These are phyloP conservation scores for Oryza australiensis DNA, from an alignment of 176 grass and related monocot species.

Conservation along the genomic window DNA sequence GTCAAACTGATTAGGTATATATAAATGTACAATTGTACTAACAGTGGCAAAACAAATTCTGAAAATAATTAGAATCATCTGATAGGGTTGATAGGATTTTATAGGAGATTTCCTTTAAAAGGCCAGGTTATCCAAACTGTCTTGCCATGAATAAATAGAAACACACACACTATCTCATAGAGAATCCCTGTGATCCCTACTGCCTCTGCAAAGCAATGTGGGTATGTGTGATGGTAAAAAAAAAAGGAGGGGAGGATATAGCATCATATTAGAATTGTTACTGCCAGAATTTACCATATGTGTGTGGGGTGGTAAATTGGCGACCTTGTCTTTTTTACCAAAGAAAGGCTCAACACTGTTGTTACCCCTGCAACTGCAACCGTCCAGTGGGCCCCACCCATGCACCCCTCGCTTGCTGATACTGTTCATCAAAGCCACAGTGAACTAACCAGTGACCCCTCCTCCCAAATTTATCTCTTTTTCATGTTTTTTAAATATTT, in stretches of 20 bases:
- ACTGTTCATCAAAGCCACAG: slow-evolving; percentile 41
- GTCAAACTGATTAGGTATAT: background rate
- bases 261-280: slow-evolving; percentile 32
- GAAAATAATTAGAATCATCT: background rate
- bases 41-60: background rate
- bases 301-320: slow-evolving; percentile 36
- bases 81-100: background rate
- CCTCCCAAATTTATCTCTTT: background rate
- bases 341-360: slow-evolving; percentile 46
- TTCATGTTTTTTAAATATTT: background rate
- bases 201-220: slow-evolving; percentile 19
- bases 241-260: background rate
- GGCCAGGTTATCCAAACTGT: slow-evolving; percentile 55
- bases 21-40: too few relatives aligned
- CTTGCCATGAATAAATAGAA: slow-evolving; percentile 51
- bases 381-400: slow-evolving; percentile 13
- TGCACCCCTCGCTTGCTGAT: background rate
- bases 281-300: slow-evolving; percentile 29
- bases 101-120: slow-evolving; percentile 29
- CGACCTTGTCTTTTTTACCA: slow-evolving; percentile 45
- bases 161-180: background rate
- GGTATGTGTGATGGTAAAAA: slow-evolving; percentile 12
- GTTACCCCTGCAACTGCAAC: slow-evolving; percentile 18
- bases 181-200: slow-evolving; percentile 7
- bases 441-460: slow-evolving; percentile 1